Conservation (phyloP, 75 land plant genomes). For the Sequoia sempervirens region DNA sequence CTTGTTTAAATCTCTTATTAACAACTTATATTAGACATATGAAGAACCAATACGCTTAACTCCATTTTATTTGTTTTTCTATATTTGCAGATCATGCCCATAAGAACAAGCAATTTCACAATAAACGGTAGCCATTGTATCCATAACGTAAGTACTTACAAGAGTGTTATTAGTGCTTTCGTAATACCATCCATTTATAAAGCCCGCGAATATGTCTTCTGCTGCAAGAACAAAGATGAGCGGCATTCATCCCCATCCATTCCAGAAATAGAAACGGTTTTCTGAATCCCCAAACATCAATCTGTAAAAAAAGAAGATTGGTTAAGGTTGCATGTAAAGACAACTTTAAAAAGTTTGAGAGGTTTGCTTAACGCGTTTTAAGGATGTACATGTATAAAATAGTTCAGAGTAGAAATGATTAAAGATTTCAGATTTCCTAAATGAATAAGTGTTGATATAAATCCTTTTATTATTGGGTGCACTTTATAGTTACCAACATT, state of each 20-base stretch:
- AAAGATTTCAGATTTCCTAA: neutral
- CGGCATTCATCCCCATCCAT: conserved; percentile 94
- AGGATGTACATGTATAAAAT: neutral
- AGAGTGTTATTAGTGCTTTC: conserved; percentile 63
- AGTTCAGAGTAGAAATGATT: neutral
- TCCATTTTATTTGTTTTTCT: neutral
- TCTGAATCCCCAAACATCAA: conserved; percentile 48
- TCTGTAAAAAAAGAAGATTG: conserved; percentile 27
- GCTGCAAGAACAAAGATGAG: conserved; percentile 89
- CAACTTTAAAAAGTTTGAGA: neutral
- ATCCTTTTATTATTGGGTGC: neutral
- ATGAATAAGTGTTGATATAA: neutral
- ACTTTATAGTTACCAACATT: neutral
- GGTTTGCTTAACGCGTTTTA: too few relatives aligned
- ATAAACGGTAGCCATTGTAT: neutral
- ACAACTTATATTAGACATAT: neutral
- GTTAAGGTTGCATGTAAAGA: neutral
- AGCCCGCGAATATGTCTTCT: conserved; percentile 71
- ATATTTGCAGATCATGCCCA: neutral
- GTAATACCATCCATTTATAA: conserved; percentile 89
- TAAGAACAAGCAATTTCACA: too few relatives aligned
- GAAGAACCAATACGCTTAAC: neutral
- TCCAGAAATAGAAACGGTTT: conserved; percentile 49
- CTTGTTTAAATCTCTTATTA: neutral
- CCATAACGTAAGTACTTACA: conserved; percentile 28